phyloP scores from a whole-genome alignment of 2,329 filamentous ascomycete genomes.

The Talaromyces funiculosus region DNA sequence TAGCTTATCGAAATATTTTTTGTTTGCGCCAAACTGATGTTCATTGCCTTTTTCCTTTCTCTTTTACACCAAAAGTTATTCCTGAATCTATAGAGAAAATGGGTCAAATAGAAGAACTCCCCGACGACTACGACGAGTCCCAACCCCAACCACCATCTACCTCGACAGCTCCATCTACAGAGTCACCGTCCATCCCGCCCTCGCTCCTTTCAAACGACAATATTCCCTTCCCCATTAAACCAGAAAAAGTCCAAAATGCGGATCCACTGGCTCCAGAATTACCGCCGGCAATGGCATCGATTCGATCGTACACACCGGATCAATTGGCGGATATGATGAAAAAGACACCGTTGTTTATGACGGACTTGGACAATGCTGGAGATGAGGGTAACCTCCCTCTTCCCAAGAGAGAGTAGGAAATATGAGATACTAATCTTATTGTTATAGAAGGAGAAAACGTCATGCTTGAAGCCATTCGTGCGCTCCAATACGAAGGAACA shows the following conservation, averaged over 20 bases:
- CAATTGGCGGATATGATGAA: slow-evolving; percentile 62
- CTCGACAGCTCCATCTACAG: slow-evolving; percentile 9
- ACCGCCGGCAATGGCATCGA: slow-evolving; percentile 54
- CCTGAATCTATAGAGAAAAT: slow-evolving; percentile 28
- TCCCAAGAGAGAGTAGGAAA: not conserved
- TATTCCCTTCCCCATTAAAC: slow-evolving; percentile 36
- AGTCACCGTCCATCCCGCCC: not conserved
- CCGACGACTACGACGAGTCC: slow-evolving; percentile 46
- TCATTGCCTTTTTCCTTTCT: not conserved
- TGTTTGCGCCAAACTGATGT: not conserved
- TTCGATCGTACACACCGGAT: slow-evolving; percentile 52
- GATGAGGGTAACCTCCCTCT: slow-evolving; percentile 42
- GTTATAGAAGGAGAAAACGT: slow-evolving; percentile 62
- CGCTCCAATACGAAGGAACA: slow-evolving; percentile 88
- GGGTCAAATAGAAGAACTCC: slow-evolving; percentile 49
- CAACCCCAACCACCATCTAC: slow-evolving; percentile 37
- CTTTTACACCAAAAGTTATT: not conserved
- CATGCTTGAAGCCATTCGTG: slow-evolving; percentile 78
- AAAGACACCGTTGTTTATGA: slow-evolving; percentile 89
- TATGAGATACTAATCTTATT: not conserved
- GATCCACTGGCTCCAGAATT: slow-evolving; percentile 40
- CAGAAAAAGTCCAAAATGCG: slow-evolving; percentile 27
- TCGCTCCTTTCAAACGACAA: slow-evolving; percentile 19
- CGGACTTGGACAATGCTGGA: slow-evolving; percentile 63
- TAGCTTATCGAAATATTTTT: slow-evolving; percentile 5